Evolutionary conservation across 192 early-diverging fungal genomes (phyloP).

Genomic region (Linnemannia zychae): DNA sequence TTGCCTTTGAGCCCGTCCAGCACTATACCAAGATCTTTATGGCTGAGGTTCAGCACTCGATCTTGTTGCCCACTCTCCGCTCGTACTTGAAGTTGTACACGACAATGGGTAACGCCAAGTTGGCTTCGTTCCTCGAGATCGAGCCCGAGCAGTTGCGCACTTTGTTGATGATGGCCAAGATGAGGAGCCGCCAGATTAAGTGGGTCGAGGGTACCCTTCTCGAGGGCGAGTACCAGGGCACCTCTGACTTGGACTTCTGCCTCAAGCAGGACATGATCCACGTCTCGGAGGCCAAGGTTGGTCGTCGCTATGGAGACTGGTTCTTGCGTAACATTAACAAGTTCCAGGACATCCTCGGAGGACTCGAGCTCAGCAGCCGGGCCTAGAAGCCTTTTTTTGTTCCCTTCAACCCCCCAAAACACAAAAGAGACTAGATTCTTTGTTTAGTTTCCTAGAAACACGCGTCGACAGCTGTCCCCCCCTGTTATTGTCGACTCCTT

Average conservation of each 20-base stretch:
- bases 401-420: background rate
- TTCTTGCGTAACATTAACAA: slow-evolving; percentile 96
- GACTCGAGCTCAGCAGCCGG: slow-evolving; percentile 49
- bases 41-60: slow-evolving; percentile 87
- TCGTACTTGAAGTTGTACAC: slow-evolving; percentile 98
- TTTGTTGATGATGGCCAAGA: slow-evolving; percentile 94
- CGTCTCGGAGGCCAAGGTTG: slow-evolving; percentile 95
- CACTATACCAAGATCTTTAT: slow-evolving; percentile 92
- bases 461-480: background rate
- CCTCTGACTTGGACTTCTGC: slow-evolving; percentile 94
- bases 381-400: slow-evolving; percentile 14
- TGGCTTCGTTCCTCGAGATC: slow-evolving; percentile 89
- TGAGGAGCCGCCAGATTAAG: slow-evolving; percentile 91
- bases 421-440: background rate
- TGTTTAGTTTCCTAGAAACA: background rate
- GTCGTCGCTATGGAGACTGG: slow-evolving; percentile 94
- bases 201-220: slow-evolving; percentile 86
- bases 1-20: slow-evolving; percentile 71
- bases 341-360: slow-evolving; percentile 74
- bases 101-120: slow-evolving; percentile 88
- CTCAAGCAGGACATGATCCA: slow-evolving; percentile 95
- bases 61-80: slow-evolving; percentile 87
- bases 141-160: slow-evolving; percentile 86
- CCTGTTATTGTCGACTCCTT: background rate
- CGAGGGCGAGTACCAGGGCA: slow-evolving; percentile 84